Evolutionary conservation across 2,329 filamentous ascomycete genomes (phyloP).

Genomic region (Trichoderma sp.): DNA sequence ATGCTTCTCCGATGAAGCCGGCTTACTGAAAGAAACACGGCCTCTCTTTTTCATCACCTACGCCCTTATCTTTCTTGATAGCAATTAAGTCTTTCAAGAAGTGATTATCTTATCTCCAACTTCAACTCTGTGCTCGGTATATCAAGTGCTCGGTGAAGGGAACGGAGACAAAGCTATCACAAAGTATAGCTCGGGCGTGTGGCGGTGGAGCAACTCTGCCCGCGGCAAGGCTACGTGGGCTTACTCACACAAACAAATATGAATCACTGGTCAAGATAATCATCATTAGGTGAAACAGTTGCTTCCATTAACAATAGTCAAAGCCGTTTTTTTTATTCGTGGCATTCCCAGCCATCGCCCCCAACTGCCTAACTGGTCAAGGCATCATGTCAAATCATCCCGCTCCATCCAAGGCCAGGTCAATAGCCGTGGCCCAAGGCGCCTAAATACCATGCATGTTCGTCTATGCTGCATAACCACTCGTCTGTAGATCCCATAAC

Average conservation of each 20-base stretch:
- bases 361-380: slow-evolving; percentile 22
- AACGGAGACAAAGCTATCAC: neutral
- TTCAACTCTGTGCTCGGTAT: neutral
- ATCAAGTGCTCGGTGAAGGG: neutral
- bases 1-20: neutral
- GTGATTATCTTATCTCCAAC: neutral
- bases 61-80: neutral
- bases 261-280: neutral
- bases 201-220: neutral
- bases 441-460: slow-evolving; percentile 23
- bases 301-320: slow-evolving; percentile 41
- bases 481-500: slow-evolving; percentile 18
- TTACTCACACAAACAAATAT: neutral
- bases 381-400: slow-evolving; percentile 20
- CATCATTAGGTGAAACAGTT: neutral
- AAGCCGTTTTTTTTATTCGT: slow-evolving; percentile 32
- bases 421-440: slow-evolving; percentile 19
- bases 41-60: neutral
- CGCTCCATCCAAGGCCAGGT: slow-evolving; percentile 16
- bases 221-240: neutral
- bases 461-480: slow-evolving; percentile 24
- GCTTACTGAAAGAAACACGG: neutral
- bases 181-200: neutral
- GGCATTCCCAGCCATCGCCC: slow-evolving; percentile 6
- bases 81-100: neutral